These are phyloP conservation scores for Colletotrichum sojae DNA, from an alignment of 2,329 filamentous ascomycete genomes.

Conservation along the genomic window DNA sequence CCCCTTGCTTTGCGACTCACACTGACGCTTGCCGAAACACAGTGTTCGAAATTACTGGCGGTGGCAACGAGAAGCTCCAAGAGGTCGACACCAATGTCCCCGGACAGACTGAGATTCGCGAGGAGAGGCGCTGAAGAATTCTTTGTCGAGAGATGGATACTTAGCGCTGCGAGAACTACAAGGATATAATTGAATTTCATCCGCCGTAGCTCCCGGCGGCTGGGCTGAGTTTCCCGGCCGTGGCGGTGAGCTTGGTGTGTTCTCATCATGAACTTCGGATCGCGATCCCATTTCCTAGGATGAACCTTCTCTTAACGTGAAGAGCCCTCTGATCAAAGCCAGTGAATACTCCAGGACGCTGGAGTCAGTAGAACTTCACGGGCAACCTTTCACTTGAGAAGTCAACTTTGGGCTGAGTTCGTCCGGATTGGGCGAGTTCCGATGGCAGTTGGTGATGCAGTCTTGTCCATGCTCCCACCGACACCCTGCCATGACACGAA, in stretches of 20 bases:
- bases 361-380: too few relatives aligned
- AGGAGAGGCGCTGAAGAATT: conserved; percentile 6
- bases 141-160: not conserved
- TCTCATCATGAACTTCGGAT: not conserved
- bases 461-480: not conserved
- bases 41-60: conserved; percentile 39
- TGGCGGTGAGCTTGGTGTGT: not conserved
- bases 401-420: not conserved
- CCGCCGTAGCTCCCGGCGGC: not conserved
- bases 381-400: too few relatives aligned
- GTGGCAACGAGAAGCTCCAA: conserved; percentile 2
- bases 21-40: conserved; percentile 2
- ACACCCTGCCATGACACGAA: too few relatives aligned
- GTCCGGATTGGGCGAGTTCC: not conserved
- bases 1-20: not conserved
- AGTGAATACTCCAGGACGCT: too few relatives aligned
- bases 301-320: too few relatives aligned
- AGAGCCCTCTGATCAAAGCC: too few relatives aligned
- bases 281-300: not conserved
- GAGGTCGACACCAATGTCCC: conserved; percentile 3
- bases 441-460: not conserved
- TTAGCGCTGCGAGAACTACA: not conserved
- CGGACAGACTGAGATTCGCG: not conserved
- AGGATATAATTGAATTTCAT: not conserved
- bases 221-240: not conserved